Evolutionary conservation across 768 basidiomycete genomes (phyloP), one percentile per base, ranked within the genome.

Genomic region (Boletus fagicola): DNA sequence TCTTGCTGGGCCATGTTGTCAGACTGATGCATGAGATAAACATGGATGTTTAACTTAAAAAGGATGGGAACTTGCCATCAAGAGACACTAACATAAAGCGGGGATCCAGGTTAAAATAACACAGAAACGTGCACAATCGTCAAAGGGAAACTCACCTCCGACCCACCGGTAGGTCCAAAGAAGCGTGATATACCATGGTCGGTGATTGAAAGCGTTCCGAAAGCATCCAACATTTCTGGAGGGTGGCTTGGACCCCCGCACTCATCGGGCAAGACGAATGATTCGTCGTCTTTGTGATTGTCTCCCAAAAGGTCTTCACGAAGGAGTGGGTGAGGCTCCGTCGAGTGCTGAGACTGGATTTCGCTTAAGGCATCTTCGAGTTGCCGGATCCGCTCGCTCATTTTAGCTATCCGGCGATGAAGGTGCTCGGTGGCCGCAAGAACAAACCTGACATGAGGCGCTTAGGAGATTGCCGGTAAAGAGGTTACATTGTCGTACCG

Each of bases 391-490:
- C 86, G 78, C 9, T 75, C 73, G 59, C 78, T 74, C 71, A 87
- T 79, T 55, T 73, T 73, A 10, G 79, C 64, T 51, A 86, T 82
- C 49, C 78, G 79, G 43, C 76, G 77, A 68, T 87, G 84, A 18
- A 86, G 79, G 49, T 86, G 85, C 64, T 84, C 85, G 7, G 85
- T 86, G 11, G 82, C 84, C 5, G 85, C 85, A 39, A 86, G 74
- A 16, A 86, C 84, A 58, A 84, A 84, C 2, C 79, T 80, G 42
- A 42, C 43, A 47, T 35, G 48, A 42, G 39, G 45, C 51, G 51
- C 60, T 64, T 61, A 58, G 10, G 16, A 48, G 30, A 52, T 45
- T 42, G 53, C 54, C 53, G 42, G 43, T 26, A 56, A 54, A 20
- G 51, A 22, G 49, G 39, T 12, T 1, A 52, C 22, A 43, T 33